Evolutionary conservation across 768 basidiomycete genomes (phyloP), one percentile per base, ranked within the genome.

Genomic region (Kondoa subrosea): DNA sequence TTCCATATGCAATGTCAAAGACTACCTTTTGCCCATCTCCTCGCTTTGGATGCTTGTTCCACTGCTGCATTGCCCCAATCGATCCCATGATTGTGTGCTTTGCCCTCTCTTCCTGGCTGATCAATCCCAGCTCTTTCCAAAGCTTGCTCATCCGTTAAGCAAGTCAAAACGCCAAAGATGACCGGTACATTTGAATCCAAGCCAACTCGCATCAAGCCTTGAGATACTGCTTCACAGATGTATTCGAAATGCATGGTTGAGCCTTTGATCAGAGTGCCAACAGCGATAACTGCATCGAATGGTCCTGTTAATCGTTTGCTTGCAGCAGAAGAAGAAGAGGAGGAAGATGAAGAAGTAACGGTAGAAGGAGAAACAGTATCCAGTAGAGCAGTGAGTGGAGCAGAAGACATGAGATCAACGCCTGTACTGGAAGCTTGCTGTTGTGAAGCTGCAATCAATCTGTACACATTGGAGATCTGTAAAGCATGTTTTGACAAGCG

Each of bases 221-320:
- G 88, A 56, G 90, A 85, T 68, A 96, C 92, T 69, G 85, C 84
- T 74, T 96, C 91, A 77, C 84, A 88, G 77, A 97, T 99, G 82
- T 99, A 99, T 77, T 99, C 95, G 77, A 97, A 99, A 80, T 99
- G 95, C 91, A 95, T 95, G 21, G 95, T 97, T 0, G 85, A 81
- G 65, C 95, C 93, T 77, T 99, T 99, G 81, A 99, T 95, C 76
- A 99, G 85, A 40, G 93, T 91, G 16, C 95, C 95, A 75, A 97
- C 89, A 65, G 95, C 91, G 76, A 99, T 93, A 71, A 95, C 85
- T 16, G 91, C 95, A 76, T 93, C 87, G 73, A 97, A 96, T 0
- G 93, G 87, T 66, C 82, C 81, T 17, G 75, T 78, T 56, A 83
- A 81, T 50, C 70, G 3, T 2, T 81, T 78, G 71, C 78, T 79